Evolutionary conservation across 495 filamentous ascomycete genomes (phyloP), one percentile per base, ranked within the genome.

Genomic region (Trichocladium antarcticum): DNA sequence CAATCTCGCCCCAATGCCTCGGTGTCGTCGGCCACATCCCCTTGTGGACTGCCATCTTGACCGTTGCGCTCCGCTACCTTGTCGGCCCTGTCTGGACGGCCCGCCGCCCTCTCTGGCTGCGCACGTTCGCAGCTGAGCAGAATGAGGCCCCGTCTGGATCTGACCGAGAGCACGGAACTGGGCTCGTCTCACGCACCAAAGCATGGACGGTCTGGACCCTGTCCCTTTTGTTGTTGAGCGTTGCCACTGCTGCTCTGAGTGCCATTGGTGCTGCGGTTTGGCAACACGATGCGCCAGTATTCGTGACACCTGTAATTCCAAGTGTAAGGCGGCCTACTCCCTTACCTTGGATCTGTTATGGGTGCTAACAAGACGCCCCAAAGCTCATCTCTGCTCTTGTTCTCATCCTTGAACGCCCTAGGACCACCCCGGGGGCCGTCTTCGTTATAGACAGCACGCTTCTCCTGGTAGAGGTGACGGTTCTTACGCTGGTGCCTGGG

Each of bases 21-120:
- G 62, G 58, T 1, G 15, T 61, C 22, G 37, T 67, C 12, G 60
- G 52, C 27, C 56, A 63, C 34, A 27, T 65, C 37, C 64, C 64
- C 1, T 28, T 60, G 3, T 61, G 56, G 57, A 53, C 47, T 19
- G 54, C 64, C 8, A 9, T 61, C 5, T 9, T 59, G 35, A 56
- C 57, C 10, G 48, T 61, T 4, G 37, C 58, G 0, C 49, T 61
- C 27, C 64, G 60, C 29, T 67, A 65, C 35, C 58, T 38, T 1
- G 19, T 54, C 12, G 49, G 50, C 11, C 49, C 58, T 10, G 10
- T 57, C 2, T 60, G 64, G 62, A 34, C 22, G 2, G 36, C 47
- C 6, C 39, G 40, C 38, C 57, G 62, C 5, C 64, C 64, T 4
- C 9, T 52, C 15, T 67, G 62, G 62, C 50, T 67, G 34, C 57